Percentiles rank a stretch among this genome's conserved stretches.
These are phyloP conservation scores for Cercospora sojina DNA, from an alignment of 2,329 filamentous ascomycete species.

Conservation along the genomic window DNA sequence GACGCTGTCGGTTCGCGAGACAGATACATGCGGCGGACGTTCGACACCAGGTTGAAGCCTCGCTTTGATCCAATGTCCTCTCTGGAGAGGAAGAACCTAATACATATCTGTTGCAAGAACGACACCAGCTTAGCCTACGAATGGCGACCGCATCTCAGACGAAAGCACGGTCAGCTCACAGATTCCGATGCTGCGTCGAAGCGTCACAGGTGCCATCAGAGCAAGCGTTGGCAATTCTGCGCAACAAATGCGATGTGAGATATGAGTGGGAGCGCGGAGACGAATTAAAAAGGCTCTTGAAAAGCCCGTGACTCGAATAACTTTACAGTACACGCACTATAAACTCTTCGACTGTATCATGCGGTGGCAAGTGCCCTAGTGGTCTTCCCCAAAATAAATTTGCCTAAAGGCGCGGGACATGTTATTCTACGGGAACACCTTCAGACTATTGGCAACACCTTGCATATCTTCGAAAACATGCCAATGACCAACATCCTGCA, in stretches of 20 bases:
- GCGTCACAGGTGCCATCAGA: background rate
- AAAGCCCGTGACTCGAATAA: background rate
- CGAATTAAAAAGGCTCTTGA: background rate
- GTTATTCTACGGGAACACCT: background rate
- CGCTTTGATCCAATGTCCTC: background rate
- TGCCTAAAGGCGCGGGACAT: background rate
- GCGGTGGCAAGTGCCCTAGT: no score
- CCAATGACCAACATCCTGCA: constrained; percentile 53
- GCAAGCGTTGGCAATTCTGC: background rate
- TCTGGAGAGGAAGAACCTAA: background rate
- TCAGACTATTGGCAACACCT: constrained; percentile 38
- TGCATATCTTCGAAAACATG: constrained; percentile 51
- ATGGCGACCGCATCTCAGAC: background rate
- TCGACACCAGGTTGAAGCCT: background rate
- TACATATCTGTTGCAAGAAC: background rate
- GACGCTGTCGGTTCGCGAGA: background rate
- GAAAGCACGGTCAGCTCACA: background rate
- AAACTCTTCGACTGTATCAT: background rate
- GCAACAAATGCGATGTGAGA: background rate
- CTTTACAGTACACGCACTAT: background rate
- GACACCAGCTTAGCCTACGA: background rate
- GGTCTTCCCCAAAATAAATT: background rate
- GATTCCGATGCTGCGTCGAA: background rate
- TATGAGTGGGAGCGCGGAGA: background rate
- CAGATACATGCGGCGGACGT: background rate